Base-by-base conservation (phyloP, 2,329 filamentous ascomycete genomes). In the Apiospora kogelbergensis region DNA sequence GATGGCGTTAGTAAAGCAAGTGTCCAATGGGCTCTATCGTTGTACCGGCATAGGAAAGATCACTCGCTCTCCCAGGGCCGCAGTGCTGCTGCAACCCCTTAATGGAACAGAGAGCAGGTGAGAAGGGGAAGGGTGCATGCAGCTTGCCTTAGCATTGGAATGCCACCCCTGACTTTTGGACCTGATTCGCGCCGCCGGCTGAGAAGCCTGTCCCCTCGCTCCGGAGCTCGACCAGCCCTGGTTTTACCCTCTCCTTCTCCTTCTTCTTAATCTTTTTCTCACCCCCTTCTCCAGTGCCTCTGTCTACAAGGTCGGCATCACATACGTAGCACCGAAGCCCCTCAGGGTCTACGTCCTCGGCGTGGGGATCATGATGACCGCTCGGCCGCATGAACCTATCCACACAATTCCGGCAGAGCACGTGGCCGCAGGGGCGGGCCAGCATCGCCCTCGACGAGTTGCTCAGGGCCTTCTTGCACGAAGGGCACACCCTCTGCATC, bases 201-300 rank as follows among this genome's bases (percentile, higher is more conserved):
- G 95, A 95, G 80, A 97, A 98, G 0, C 95, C 95, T 0, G 95
- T 98, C 0, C 95, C 95, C 74, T 98, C 95, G 44, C 91, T 93
- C 73, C 88, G 90, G 65, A 98, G 87, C 76, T 92, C 89, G 3
- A 98, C 90, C 42, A 98, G 77, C 0, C 95, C 95, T 0, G 90
- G 88, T 70, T 85, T 89, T 44, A 91, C 85, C 67, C 83, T 88
- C 44, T 89, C 86, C 73, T 88, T 88, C 53, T 76, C 73, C 71
- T 78, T 76, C 74, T 48, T 67, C 1, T 69, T 65, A 1, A 73
- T 71, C 69, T 76, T 74, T 72, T 77, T 74, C 10, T n/a, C n/a
- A n/a, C 20, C 17, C 3, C 73, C 79, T 40, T 81, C 73, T 41
- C 73, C 74, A 9, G 67, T 63, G 3, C 75, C 75, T 65, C 75